phyloP scores from a whole-genome alignment of 192 early-diverging fungal species.

The Podila epigama region DNA sequence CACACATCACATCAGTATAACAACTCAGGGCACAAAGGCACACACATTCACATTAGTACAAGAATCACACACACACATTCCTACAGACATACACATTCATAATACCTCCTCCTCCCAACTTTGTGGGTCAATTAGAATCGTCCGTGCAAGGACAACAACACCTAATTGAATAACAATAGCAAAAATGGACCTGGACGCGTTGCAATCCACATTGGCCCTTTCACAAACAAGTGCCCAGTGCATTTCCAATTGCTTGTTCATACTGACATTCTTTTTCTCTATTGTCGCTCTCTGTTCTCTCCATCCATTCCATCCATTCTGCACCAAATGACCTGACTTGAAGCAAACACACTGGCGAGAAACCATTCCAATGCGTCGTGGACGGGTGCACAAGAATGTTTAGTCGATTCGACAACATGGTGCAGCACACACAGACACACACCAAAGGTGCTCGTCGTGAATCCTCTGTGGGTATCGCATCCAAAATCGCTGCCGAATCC shows the following conservation, averaged over 20 bases:
- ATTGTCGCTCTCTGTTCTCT: too few relatives aligned
- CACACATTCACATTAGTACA: too few relatives aligned
- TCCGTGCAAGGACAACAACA: too few relatives aligned
- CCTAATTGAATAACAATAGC: too few relatives aligned
- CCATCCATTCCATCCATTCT: too few relatives aligned
- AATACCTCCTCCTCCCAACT: not conserved
- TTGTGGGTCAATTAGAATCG: not conserved
- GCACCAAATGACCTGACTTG: not conserved
- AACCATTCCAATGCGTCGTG: slow-evolving; percentile 78
- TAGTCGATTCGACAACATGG: slow-evolving; percentile 84
- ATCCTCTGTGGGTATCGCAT: slow-evolving; percentile 29
- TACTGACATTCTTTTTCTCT: not conserved
- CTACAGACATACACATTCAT: too few relatives aligned
- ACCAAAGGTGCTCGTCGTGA: slow-evolving; percentile 43
- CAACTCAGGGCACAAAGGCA: too few relatives aligned
- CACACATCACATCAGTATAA: too few relatives aligned
- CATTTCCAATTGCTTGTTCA: too few relatives aligned
- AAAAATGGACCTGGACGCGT: not conserved
- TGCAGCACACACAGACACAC: slow-evolving; percentile 82
- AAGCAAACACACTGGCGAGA: slow-evolving; percentile 58
- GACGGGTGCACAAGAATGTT: slow-evolving; percentile 72
- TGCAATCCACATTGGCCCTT: too few relatives aligned
- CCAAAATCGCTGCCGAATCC: slow-evolving; percentile 30
- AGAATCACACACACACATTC: too few relatives aligned
- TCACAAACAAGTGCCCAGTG: too few relatives aligned